Evolutionary conservation across 495 filamentous ascomycete species (phyloP), one percentile per base, ranked within the genome.

Genomic region (Hyphodiscus hymeniophilus): DNA sequence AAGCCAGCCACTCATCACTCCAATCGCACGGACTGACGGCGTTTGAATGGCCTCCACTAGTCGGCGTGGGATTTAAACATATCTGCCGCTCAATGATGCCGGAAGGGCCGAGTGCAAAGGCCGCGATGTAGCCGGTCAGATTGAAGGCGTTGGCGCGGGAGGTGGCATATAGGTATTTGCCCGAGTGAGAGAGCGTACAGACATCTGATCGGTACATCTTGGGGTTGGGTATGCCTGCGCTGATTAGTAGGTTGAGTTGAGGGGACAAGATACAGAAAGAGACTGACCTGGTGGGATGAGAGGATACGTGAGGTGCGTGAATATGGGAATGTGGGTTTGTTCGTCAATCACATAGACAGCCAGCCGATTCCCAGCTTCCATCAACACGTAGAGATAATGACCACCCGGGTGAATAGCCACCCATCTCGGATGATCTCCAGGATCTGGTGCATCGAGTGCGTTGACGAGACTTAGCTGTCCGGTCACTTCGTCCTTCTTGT

Each of bases 41-140:
- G 58, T 92, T 92, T 43, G 82, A 87, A 65, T 92, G 87, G 0
- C 87, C 87, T 31, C 87, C 87, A 58, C 82, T 87, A 7, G 85
- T 92, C 8, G 85, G 85, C 16, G 87, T 92, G 3, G 85, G 85
- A 63, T 85, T 86, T 48, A 92, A 71, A 49, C 76, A 85, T 33
- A 89, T 71, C 69, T 90, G 87, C 40, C 69, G 67, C 71, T 86
- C 82, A 42, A 92, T 82, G 48, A 79, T 75, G 20, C 86, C 86
- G 46, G 69, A 72, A 1, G 74, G 69, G n/a, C 78, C 73, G 30
- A 92, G 73, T 61, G 73, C 74, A 65, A 90, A 90, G 15, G 81
- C 85, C 6, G 82, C 80, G 41, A 89, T 80, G 63, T 90, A 92
- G 49, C 87, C 87, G 20, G 84, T 85, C 24, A 88, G 67, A 33